Evolutionary conservation across 768 basidiomycete species (phyloP).

Genomic region (Sarcodon aspratus): DNA sequence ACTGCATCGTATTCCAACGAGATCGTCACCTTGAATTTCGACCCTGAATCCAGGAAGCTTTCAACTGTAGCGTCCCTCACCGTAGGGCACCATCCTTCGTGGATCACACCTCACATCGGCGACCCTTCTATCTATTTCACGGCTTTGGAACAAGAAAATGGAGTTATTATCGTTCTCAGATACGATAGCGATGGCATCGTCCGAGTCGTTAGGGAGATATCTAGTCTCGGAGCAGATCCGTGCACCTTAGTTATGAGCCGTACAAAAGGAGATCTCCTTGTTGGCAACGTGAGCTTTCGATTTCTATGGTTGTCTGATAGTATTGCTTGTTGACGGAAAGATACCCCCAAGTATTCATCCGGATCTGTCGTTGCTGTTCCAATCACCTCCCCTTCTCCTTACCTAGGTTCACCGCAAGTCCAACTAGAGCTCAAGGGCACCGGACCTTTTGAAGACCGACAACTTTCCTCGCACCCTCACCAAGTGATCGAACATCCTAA

Average conservation of each 20-base stretch:
- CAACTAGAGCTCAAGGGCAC: slow-evolving; percentile 35
- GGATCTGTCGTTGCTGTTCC: slow-evolving; percentile 50
- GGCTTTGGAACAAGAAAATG: slow-evolving; percentile 57
- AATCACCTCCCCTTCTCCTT: slow-evolving; percentile 35
- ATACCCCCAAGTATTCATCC: slow-evolving; percentile 48
- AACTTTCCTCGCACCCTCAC: slow-evolving; percentile 69
- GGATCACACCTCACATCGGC: slow-evolving; percentile 54
- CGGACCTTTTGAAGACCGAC: slow-evolving; percentile 58
- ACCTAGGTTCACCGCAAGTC: slow-evolving; percentile 25
- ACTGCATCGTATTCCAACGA: slow-evolving; percentile 56
- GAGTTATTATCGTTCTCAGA: slow-evolving; percentile 48
- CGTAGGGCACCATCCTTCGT: slow-evolving; percentile 61
- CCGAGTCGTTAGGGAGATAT: slow-evolving; percentile 31
- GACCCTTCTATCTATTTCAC: slow-evolving; percentile 52
- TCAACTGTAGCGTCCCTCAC: slow-evolving; percentile 29
- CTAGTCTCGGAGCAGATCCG: slow-evolving; percentile 50
- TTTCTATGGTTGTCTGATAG: not conserved
- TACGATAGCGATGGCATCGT: slow-evolving; percentile 44
- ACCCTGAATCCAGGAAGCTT: slow-evolving; percentile 35
- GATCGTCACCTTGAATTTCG: slow-evolving; percentile 54
- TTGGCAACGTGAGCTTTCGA: slow-evolving; percentile 55
- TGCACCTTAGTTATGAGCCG: slow-evolving; percentile 43
- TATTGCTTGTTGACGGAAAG: not conserved
- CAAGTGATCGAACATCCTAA: slow-evolving; percentile 44
- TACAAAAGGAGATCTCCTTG: slow-evolving; percentile 43